These are phyloP conservation scores for Podospora bellae-mahoneyi DNA, from an alignment of 495 filamentous ascomycete genomes.

Conservation along the genomic window DNA sequence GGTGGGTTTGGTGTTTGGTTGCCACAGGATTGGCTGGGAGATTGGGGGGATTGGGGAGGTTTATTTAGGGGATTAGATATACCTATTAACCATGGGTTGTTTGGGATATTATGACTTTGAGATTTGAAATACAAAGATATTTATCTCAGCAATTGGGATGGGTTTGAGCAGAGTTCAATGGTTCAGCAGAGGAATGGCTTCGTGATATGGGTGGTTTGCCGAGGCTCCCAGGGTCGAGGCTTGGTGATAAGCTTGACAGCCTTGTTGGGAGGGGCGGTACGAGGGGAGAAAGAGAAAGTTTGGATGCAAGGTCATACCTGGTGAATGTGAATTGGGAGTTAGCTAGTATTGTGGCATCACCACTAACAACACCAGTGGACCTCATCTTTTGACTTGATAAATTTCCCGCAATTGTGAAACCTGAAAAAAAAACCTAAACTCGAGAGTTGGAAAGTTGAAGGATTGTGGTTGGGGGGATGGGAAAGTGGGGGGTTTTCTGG, in stretches of 20 bases:
- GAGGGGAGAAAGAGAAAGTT: neutral
- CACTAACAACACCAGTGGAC: neutral
- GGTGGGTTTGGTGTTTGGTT: neutral
- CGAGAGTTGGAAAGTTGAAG: neutral
- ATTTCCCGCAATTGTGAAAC: neutral
- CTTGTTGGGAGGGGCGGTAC: neutral
- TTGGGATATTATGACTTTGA: neutral
- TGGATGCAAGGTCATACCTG: neutral
- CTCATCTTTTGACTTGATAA: neutral
- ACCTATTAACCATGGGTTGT: neutral
- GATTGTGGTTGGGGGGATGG: neutral
- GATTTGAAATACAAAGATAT: neutral
- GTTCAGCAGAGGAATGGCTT: neutral
- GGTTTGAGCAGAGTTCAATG: neutral
- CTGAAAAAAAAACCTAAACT: neutral
- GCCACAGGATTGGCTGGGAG: neutral
- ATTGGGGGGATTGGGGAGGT: neutral
- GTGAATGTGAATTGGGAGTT: too few relatives aligned
- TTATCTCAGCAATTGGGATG: neutral
- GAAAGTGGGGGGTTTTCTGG: constrained; percentile 2
- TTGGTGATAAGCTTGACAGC: neutral
- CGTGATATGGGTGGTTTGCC: neutral
- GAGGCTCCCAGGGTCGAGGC: too few relatives aligned
- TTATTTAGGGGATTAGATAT: neutral
- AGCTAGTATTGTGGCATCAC: too few relatives aligned